phyloP scores from a whole-genome alignment of 805 yeast species.

The Metschnikowia matae region DNA sequence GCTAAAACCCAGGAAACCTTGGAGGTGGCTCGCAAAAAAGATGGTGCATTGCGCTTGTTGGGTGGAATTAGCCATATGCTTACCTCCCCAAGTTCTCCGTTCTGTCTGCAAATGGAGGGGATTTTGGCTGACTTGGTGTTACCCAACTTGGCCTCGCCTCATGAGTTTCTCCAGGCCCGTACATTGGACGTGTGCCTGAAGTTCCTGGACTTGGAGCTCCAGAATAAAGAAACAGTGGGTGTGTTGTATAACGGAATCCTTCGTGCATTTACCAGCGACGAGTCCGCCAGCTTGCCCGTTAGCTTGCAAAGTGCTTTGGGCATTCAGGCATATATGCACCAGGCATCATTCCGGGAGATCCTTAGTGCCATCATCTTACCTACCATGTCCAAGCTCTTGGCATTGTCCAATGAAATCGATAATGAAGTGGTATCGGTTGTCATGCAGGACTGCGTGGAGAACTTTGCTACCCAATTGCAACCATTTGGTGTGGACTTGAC shows the following conservation, averaged over 20 bases:
- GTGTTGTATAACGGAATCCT: slow-evolving; percentile 34
- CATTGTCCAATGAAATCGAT: slow-evolving; percentile 75
- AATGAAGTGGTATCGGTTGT: slow-evolving; percentile 84
- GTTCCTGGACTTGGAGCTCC: slow-evolving; percentile 58
- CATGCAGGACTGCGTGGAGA: slow-evolving; percentile 93
- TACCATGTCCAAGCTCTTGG: slow-evolving; percentile 74
- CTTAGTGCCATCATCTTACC: slow-evolving; percentile 67
- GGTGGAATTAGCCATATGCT: slow-evolving; percentile 67
- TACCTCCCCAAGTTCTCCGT: slow-evolving; percentile 52
- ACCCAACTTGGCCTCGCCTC: slow-evolving; percentile 63
- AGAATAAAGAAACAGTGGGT: slow-evolving; percentile 21
- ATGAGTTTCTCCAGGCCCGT: slow-evolving; percentile 71
- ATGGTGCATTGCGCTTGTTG: slow-evolving; percentile 74
- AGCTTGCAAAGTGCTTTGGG: slow-evolving; percentile 83
- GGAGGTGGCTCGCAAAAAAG: slow-evolving; percentile 58
- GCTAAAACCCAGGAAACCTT: slow-evolving; percentile 36
- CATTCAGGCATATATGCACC: slow-evolving; percentile 68
- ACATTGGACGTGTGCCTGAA: slow-evolving; percentile 62
- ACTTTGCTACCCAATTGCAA: slow-evolving; percentile 75
- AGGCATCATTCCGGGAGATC: slow-evolving; percentile 63
- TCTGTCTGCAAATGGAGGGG: slow-evolving; percentile 58
- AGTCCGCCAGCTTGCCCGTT: slow-evolving; percentile 54
- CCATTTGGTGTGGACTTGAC: slow-evolving; percentile 28
- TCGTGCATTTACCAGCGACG: slow-evolving; percentile 24
- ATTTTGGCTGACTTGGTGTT: slow-evolving; percentile 61